Evolutionary conservation across 345 rosid genomes (phyloP).

Genomic region (Trapa incisa): DNA sequence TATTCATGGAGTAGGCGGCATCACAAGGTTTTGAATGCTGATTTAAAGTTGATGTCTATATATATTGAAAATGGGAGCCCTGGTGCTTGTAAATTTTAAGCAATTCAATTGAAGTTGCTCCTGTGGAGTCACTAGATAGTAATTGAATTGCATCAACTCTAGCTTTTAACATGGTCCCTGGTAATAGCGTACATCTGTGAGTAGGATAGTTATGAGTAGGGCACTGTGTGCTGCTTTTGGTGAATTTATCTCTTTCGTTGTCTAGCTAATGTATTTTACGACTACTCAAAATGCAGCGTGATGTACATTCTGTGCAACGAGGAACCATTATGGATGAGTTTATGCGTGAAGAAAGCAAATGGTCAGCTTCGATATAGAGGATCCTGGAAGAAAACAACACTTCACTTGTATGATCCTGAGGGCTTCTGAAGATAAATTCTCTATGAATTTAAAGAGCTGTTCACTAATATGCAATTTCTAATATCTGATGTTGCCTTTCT

Average conservation of each 20-base stretch:
- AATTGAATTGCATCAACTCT: neutral
- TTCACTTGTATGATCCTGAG: conserved; percentile 38
- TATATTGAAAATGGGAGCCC: neutral
- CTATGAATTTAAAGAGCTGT: neutral
- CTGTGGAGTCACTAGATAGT: neutral
- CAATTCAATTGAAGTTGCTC: neutral
- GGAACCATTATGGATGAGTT: conserved; percentile 88
- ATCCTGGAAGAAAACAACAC: conserved; percentile 77
- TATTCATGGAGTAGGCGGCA: neutral
- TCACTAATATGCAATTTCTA: neutral
- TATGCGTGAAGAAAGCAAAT: conserved; percentile 39
- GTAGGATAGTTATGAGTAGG: neutral
- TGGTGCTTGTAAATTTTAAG: neutral
- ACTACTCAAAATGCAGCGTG: conserved; percentile 31
- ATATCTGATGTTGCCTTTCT: neutral
- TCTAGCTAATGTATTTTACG: neutral
- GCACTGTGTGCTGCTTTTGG: neutral
- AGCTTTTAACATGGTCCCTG: neutral
- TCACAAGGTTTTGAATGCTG: neutral
- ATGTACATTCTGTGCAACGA: conserved; percentile 79
- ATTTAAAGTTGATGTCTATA: neutral
- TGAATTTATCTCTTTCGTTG: neutral
- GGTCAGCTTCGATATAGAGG: conserved; percentile 56
- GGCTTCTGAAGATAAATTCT: neutral
- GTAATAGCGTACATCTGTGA: neutral